phyloP scores from a whole-genome alignment of 345 rosid genomes.

The Noccaea bulbosa region DNA sequence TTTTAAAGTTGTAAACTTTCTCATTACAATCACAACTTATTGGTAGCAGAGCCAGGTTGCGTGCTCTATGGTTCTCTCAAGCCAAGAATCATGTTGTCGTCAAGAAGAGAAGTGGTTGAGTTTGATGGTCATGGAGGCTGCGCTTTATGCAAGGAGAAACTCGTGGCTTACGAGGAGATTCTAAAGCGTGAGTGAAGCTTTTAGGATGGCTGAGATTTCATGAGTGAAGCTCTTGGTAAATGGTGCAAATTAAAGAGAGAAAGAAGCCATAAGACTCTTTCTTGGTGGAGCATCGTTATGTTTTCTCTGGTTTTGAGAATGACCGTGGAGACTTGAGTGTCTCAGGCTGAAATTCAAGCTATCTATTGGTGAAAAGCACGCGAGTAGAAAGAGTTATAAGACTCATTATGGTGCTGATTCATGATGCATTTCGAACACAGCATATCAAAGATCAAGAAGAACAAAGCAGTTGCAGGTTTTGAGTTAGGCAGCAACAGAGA shows the following conservation, averaged over 20 bases:
- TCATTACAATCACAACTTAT: background rate
- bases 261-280: slow-evolving; percentile 19
- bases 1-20: background rate
- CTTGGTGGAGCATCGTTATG: slow-evolving; percentile 10
- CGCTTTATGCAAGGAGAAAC: background rate
- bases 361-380: background rate
- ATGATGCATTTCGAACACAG: background rate
- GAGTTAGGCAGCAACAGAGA: too few relatives aligned
- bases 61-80: slow-evolving; percentile 1
- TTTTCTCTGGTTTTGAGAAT: slow-evolving; percentile 2
- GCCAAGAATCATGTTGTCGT: slow-evolving; percentile 1
- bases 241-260: background rate
- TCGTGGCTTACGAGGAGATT: background rate
- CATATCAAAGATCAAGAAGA: background rate
- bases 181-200: background rate
- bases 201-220: background rate
- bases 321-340: background rate
- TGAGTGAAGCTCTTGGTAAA: slow-evolving; percentile 4
- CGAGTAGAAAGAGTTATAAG: slow-evolving; percentile 15
- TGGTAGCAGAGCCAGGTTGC: background rate
- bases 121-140: background rate
- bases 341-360: background rate
- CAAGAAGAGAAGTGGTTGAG: background rate
- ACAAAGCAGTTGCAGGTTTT: background rate
- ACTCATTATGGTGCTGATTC: background rate